Conservation (phyloP, 441 rosid genomes). For the Croton laevigatus region DNA sequence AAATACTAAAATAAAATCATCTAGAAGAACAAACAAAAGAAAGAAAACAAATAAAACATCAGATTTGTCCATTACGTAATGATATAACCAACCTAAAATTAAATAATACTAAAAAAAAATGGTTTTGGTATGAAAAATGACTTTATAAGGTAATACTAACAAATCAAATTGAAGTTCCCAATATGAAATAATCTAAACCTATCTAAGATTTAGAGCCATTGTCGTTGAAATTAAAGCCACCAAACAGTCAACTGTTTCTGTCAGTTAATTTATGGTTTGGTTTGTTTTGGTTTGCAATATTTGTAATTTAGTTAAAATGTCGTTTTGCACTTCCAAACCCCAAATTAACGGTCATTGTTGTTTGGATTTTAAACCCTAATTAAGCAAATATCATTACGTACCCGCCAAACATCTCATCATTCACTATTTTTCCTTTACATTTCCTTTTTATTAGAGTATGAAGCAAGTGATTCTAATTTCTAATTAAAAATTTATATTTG, state of each 20-base stretch:
- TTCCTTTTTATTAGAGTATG: conserved; percentile 4
- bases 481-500: not conserved
- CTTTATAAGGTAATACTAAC: not conserved
- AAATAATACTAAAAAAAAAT: too few species aligned
- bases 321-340: conserved; percentile 40
- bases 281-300: not conserved
- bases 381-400: conserved; percentile 25
- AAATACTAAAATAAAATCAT: too few species aligned
- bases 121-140: too few species aligned
- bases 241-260: conserved; percentile 8
- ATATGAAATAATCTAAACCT: not conserved
- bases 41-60: too few species aligned
- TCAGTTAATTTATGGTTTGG: not conserved
- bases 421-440: not conserved
- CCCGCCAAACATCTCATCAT: not conserved
- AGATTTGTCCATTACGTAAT: too few species aligned
- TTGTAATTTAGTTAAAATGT: conserved; percentile 31
- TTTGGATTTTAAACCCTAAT: not conserved
- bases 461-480: not conserved
- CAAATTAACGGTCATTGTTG: conserved; percentile 26
- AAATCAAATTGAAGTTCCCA: not conserved
- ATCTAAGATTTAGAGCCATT: not conserved
- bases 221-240: conserved; percentile 2
- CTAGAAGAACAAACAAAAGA: too few species aligned
- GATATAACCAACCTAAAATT: too few species aligned